Base-by-base conservation (phyloP, 805 yeast species). In the Starmera pachycereana region DNA sequence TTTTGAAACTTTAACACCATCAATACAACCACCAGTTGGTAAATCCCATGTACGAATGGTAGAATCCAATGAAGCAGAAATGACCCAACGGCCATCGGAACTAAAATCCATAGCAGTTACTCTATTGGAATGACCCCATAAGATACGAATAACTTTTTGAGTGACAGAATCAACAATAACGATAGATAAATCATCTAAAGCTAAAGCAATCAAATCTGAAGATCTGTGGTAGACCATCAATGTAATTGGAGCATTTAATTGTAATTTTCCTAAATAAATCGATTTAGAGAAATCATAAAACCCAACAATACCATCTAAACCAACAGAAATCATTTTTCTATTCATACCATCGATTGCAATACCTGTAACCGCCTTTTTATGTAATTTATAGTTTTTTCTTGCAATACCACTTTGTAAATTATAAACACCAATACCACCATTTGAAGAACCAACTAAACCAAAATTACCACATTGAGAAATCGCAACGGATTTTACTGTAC, bases 1-100 rank as follows among this genome's bases (percentile, higher is more conserved):
- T 49, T 71, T 76, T 2, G 81, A 77, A 22, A 92, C 71, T 39
- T 67, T 64, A 13, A 90, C 78, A 46, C 96, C 97, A 63, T 92
- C 98, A 42, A 92, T 87, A 60, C 97, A 90, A 1, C 89, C 86
- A 37, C 98, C 97, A 2, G 96, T 83, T 33, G 97, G 97, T 44
- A 92, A 72, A 59, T 92, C 97, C 97, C 97, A 92, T 1, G 96
- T 87, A 53, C 98, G 75, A 37, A 92, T 68, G 0, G 97, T 88
- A 2, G 85, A 71, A 57, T 92, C 99, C 44, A 88, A 66, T 1
- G 88, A 72, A 2, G 85, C 78, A 19, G 92, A 77, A 8, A 92
- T 78, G 30, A 92, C 65, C 97, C 97, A 92, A 58, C 97, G 77
- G 30, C 97, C 97, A 58, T 89, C 90, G 5, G 96, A 94, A 4